A percentile compares a stretch with the other conserved stretches of the same genome.
Conservation (phyloP, 352 stramenopile genomes). For the Globisporangium heterothallicum region DNA sequence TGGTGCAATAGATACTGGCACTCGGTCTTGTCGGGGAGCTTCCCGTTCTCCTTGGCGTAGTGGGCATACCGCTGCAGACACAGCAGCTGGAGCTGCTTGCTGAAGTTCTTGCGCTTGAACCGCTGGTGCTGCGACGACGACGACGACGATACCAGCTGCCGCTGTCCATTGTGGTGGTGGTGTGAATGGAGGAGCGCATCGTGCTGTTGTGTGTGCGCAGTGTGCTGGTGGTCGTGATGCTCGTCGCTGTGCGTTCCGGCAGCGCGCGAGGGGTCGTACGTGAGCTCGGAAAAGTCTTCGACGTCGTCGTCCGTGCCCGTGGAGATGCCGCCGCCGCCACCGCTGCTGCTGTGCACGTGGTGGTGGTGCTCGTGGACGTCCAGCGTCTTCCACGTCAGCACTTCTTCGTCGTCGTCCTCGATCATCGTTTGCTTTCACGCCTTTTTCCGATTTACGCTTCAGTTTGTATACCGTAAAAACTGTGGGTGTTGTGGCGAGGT, state of each 20-base stretch:
- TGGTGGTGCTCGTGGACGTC: slow-evolving; percentile 11
- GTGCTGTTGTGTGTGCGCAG: not conserved
- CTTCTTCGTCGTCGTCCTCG: slow-evolving; percentile 38
- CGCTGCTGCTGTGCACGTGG: slow-evolving; percentile 15
- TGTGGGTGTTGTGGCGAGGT: too few species aligned
- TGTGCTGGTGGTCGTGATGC: not conserved
- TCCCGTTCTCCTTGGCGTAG: slow-evolving; percentile 23
- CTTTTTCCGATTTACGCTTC: not conserved
- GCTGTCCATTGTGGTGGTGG: slow-evolving; percentile 12
- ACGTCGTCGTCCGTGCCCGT: slow-evolving; percentile 20
- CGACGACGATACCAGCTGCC: not conserved
- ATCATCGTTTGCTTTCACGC: slow-evolving; percentile 4
- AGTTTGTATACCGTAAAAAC: not conserved
- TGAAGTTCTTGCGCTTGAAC: slow-evolving; percentile 68
- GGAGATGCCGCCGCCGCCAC: slow-evolving; percentile 2
- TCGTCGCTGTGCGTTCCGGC: slow-evolving; percentile 11
- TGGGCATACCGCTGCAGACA: slow-evolving; percentile 55
- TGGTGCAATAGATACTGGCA: slow-evolving; percentile 47
- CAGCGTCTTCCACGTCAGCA: slow-evolving; percentile 44
- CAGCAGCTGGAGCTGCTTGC: slow-evolving; percentile 57
- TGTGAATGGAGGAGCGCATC: not conserved
- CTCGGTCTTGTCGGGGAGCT: slow-evolving; percentile 39
- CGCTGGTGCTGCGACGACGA: slow-evolving; percentile 13
- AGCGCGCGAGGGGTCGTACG: slow-evolving; percentile 7
- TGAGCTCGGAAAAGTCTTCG: slow-evolving; percentile 31